Percentiles rank a stretch among this genome's conserved stretches.
Evolutionary conservation across 2,329 filamentous ascomycete genomes (phyloP).

Genomic region (Beauveria australis): DNA sequence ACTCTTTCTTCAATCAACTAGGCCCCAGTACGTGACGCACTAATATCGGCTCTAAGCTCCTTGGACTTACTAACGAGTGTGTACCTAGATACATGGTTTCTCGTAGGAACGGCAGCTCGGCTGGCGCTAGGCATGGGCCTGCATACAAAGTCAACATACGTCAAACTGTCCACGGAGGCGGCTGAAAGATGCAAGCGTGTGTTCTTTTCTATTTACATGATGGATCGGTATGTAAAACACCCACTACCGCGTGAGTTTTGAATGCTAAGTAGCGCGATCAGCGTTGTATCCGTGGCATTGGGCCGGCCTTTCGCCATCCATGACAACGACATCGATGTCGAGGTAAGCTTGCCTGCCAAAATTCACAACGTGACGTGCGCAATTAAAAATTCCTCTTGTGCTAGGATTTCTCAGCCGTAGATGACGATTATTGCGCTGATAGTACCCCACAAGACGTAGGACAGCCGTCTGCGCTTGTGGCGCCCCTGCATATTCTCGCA

Average conservation of each 20-base stretch:
- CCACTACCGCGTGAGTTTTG: neutral
- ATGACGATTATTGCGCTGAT: too few species aligned
- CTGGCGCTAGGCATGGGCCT: slow-evolving; percentile 36
- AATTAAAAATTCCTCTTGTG: too few species aligned
- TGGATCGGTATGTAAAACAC: slow-evolving; percentile 29
- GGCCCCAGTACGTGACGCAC: slow-evolving; percentile 31
- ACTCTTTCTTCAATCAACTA: slow-evolving; percentile 39
- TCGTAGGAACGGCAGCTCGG: slow-evolving; percentile 35
- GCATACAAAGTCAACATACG: slow-evolving; percentile 28
- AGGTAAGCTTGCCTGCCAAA: too few species aligned
- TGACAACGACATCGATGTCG: neutral
- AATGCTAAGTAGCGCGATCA: neutral
- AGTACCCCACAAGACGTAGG: too few species aligned
- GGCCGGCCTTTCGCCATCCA: neutral
- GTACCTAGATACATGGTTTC: slow-evolving; percentile 35
- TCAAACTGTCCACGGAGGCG: slow-evolving; percentile 23
- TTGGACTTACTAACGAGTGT: too few species aligned
- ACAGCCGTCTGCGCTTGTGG: too few species aligned
- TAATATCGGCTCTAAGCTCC: neutral
- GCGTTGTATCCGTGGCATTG: neutral
- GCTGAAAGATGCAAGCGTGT: slow-evolving; percentile 31
- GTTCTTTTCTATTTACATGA: slow-evolving; percentile 41
- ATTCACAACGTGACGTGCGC: too few species aligned
- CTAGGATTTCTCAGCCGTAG: too few species aligned
- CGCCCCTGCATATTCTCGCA: too few species aligned